Evolutionary conservation across 2,329 filamentous ascomycete species (phyloP), one percentile per base, ranked within the genome.

Genomic region (Bipolaris cookei): DNA sequence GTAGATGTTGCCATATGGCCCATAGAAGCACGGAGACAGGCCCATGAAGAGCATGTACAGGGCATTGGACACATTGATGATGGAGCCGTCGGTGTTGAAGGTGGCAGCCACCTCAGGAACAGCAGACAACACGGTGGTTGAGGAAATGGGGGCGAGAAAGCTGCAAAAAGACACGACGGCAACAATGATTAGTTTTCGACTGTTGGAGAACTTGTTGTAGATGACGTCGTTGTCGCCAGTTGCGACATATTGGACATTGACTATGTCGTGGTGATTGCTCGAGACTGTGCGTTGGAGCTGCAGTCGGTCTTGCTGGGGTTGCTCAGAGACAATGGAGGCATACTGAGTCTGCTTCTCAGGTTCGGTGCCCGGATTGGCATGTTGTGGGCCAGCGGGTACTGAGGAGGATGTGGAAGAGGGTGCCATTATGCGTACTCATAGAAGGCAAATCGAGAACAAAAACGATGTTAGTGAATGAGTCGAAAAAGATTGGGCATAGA

Each of bases 1-100:
- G 55, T 80, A 82, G 1, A 79, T 77, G 41, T 77, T 78, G 4
- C 76, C 90, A 57, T 91, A 78, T 0, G 90, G 90, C 0, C 90
- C 89, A 84, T 88, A 93, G 51, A 92, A 83, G 8, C 87, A 83
- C 1, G 89, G 74, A 38, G 70, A 72, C 1, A 76, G 54, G 0
- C 88, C 90, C 89, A 92, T 93, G 65, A 88, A 87, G 4, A 88
- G 74, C 79, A 91, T 83, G 65, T 91, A 91, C n/a, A 89, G 76
- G 0, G 90, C 90, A 76, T 93, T 94, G 69, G 84, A 88, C 42
- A 90, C 76, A 69, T 91, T 90, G 71, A 93, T 87, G 54, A 92
- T 83, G 8, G 84, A 84, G 4, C 87, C 88, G 0, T 84, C 89
- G 0, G 88, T 91, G 37, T 79, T 62, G 70, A 85, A 91, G 6